These are phyloP conservation scores for Russula earlei DNA, from an alignment of 768 basidiomycete species.

Conservation along the genomic window DNA sequence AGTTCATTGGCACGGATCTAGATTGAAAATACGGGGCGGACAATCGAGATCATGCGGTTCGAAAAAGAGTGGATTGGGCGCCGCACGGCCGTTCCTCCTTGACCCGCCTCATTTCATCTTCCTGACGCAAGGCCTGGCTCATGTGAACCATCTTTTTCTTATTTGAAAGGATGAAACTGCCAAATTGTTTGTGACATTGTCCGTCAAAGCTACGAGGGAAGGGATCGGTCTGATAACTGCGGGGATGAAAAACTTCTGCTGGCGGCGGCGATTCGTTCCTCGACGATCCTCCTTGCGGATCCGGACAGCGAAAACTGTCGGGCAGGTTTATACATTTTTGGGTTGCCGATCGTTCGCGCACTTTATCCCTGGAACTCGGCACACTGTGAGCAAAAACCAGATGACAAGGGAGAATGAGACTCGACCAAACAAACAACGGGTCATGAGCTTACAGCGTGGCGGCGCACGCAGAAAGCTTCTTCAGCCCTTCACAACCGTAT, in stretches of 20 bases:
- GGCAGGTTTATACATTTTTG: constrained; percentile 18
- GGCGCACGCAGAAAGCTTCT: constrained; percentile 4
- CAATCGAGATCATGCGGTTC: constrained; percentile 10
- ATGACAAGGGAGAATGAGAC: constrained; percentile 6
- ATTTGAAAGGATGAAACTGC: neutral
- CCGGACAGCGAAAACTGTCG: constrained; percentile 10
- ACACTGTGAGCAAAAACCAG: neutral
- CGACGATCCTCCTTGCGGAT: constrained; percentile 13
- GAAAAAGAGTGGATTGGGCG: constrained; percentile 12
- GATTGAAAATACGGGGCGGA: constrained; percentile 8
- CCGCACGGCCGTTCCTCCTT: constrained; percentile 3
- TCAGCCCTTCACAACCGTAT: constrained; percentile 9
- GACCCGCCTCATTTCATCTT: constrained; percentile 3
- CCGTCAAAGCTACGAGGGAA: neutral
- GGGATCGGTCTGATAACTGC: neutral
- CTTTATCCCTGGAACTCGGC: constrained; percentile 16
- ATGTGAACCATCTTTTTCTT: neutral
- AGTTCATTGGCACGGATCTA: constrained; percentile 12
- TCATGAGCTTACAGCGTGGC: neutral
- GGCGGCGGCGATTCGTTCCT: constrained; percentile 7
- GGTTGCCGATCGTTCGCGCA: constrained; percentile 18
- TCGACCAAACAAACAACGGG: constrained; percentile 3
- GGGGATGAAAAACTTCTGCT: constrained; percentile 9
- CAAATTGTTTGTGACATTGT: neutral
- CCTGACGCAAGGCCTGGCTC: neutral